Percentiles rank a stretch among this genome's conserved stretches.
Evolutionary conservation across 1,284 basidiomycete species (phyloP).

Genomic region (Veloporphyrellus conicus): DNA sequence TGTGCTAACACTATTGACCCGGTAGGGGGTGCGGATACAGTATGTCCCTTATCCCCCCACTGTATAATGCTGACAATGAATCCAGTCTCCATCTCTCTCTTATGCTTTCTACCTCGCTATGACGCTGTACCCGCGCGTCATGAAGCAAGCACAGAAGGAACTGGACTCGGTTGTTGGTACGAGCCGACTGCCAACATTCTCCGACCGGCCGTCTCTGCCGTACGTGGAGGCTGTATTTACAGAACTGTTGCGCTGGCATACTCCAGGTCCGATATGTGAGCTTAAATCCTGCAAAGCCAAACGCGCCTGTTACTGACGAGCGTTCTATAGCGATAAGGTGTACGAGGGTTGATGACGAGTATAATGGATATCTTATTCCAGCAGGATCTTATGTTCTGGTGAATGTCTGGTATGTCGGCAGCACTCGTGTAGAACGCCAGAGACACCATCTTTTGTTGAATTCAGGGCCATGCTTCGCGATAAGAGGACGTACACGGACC

Average conservation of each 20-base stretch:
- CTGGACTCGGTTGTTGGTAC: neutral
- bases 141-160: neutral
- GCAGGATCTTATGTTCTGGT: neutral
- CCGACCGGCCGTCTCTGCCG: neutral
- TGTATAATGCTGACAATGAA: too few relatives aligned
- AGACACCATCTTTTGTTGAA: too few relatives aligned
- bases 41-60: neutral
- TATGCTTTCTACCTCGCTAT: neutral
- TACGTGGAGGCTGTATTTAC: neutral
- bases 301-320: neutral
- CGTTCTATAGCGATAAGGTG: neutral
- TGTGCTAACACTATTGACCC: neutral
- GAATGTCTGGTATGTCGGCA: conserved; percentile 8
- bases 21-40: conserved; percentile 15
- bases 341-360: neutral
- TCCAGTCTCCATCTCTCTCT: too few relatives aligned
- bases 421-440: too few relatives aligned
- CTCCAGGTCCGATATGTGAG: neutral
- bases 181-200: neutral
- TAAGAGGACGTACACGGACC: conserved; percentile 10
- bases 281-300: too few relatives aligned
- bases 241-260: neutral
- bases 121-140: neutral
- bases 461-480: conserved; percentile 19
- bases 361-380: neutral